Conservation (phyloP, 495 filamentous ascomycete genomes). For the Trichoderma gamsii region DNA sequence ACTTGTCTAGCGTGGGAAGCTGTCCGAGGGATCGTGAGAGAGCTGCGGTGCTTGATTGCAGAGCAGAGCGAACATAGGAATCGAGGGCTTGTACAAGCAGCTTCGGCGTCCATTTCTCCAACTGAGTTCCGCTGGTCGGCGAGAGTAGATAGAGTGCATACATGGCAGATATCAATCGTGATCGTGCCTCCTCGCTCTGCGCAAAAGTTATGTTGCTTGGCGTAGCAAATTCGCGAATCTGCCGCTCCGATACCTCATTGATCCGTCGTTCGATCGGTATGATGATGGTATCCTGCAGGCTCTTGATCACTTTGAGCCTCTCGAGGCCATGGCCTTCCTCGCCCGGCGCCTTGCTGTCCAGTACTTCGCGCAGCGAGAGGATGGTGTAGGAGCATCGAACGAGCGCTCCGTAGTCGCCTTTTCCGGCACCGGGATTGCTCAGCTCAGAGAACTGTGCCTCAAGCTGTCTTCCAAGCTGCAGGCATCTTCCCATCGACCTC, state of each 20-base stretch:
- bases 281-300: constrained; percentile 60
- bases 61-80: constrained; percentile 65
- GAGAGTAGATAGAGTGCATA: constrained; percentile 79
- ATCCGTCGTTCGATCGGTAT: constrained; percentile 64
- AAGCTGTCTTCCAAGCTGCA: constrained; percentile 78
- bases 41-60: constrained; percentile 66
- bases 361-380: constrained; percentile 63
- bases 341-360: constrained; percentile 53
- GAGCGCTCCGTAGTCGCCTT: constrained; percentile 68
- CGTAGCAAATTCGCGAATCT: constrained; percentile 77
- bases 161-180: constrained; percentile 65
- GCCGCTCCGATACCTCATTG: constrained; percentile 65
- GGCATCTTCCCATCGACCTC: constrained; percentile 64
- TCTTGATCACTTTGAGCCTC: constrained; percentile 59
- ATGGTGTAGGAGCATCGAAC: constrained; percentile 73
- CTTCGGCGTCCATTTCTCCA: constrained; percentile 53
- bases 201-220: constrained; percentile 57
- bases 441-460: constrained; percentile 67
- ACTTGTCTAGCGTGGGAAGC: constrained; percentile 74
- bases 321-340: constrained; percentile 74
- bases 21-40: constrained; percentile 68
- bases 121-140: constrained; percentile 43
- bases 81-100: constrained; percentile 73
- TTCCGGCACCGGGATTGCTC: constrained; percentile 28
- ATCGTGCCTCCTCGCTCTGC: constrained; percentile 71